These are phyloP conservation scores for Phytophthora citricola DNA, from an alignment of 352 stramenopile species.

Conservation along the genomic window DNA sequence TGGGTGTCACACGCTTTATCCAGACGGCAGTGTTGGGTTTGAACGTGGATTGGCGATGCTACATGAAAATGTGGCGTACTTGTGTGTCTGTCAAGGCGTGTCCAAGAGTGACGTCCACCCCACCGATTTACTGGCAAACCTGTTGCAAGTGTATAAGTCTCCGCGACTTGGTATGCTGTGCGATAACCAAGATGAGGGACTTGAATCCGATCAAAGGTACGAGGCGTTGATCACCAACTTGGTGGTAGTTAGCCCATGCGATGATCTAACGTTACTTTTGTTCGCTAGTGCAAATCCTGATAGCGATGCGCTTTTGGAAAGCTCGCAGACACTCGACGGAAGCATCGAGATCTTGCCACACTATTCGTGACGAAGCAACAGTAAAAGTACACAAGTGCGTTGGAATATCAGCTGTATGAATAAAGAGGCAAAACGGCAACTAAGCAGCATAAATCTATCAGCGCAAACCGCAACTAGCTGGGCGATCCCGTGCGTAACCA, in stretches of 20 bases:
- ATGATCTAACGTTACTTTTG: conserved; percentile 1
- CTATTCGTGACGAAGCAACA: conserved; percentile 47
- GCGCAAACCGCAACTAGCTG: conserved; percentile 30
- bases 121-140: conserved; percentile 71
- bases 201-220: conserved; percentile 28
- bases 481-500: conserved; percentile 13
- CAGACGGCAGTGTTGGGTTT: conserved; percentile 81
- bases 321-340: conserved; percentile 51
- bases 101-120: conserved; percentile 39
- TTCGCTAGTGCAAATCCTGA: conserved; percentile 5
- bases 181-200: conserved; percentile 35
- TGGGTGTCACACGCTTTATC: conserved; percentile 86
- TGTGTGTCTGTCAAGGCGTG: conserved; percentile 64
- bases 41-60: conserved; percentile 77
- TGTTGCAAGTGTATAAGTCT: conserved; percentile 64
- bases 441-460: conserved; percentile 40
- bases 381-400: conserved; percentile 2
- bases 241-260: not conserved
- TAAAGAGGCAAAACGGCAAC: conserved; percentile 32
- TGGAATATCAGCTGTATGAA: conserved; percentile 36
- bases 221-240: not conserved
- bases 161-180: conserved; percentile 48
- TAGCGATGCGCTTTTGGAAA: conserved; percentile 40
- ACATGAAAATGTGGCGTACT: conserved; percentile 75
- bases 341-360: conserved; percentile 74